phyloP scores from a whole-genome alignment of 768 basidiomycete genomes.

The Mycena belliarum region DNA sequence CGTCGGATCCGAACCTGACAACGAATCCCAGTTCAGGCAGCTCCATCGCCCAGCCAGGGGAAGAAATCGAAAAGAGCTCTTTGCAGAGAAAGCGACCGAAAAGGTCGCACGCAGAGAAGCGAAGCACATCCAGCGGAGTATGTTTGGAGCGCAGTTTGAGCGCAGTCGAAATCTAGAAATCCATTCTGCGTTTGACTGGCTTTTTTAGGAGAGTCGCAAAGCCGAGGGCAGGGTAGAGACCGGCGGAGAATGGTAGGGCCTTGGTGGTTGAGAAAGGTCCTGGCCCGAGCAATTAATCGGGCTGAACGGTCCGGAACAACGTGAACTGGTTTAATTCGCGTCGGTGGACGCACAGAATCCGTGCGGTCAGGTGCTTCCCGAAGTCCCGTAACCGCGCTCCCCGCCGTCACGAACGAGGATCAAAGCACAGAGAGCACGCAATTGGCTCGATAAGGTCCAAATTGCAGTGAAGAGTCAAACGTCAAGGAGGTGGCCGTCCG shows the following conservation, averaged over 20 bases:
- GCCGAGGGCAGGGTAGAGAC: too few species aligned
- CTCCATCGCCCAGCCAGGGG: background rate
- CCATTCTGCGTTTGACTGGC: background rate
- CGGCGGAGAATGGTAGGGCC: too few species aligned
- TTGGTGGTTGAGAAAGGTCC: too few species aligned
- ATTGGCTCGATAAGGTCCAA: background rate
- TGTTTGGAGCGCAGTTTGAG: background rate
- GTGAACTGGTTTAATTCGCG: constrained; percentile 4
- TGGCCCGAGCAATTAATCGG: too few species aligned
- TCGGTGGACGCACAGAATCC: background rate
- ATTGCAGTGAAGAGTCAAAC: too few species aligned
- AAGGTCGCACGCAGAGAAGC: background rate
- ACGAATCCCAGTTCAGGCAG: background rate
- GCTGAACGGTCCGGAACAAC: constrained; percentile 7
- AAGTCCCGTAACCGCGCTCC: background rate
- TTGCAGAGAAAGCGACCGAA: background rate
- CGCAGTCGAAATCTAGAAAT: background rate
- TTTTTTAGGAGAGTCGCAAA: background rate
- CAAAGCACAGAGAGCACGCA: background rate
- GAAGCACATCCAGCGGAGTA: constrained; percentile 10
- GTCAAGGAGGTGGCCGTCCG: too few species aligned
- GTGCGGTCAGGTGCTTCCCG: constrained; percentile 2
- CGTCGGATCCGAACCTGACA: constrained; percentile 11
- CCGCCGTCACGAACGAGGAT: background rate
- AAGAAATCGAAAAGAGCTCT: background rate